Evolutionary conservation across 2,329 filamentous ascomycete genomes (phyloP), one percentile per base, ranked within the genome.

Genomic region (Nothophoma quercina): DNA sequence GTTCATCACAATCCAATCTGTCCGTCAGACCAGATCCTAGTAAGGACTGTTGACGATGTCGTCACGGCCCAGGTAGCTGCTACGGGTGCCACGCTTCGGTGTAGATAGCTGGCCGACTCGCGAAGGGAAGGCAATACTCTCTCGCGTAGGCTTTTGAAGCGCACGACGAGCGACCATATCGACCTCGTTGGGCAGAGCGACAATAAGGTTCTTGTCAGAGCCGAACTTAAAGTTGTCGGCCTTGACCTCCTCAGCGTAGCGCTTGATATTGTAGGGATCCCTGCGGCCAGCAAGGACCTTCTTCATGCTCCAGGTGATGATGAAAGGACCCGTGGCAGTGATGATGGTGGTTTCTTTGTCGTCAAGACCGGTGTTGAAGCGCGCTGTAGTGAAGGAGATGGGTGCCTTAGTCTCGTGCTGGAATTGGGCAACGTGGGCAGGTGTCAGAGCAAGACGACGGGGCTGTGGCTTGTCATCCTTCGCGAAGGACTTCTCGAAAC

Each of bases 211-310:
- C 84, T 96, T 96, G 75, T 99, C 95, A 5, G 88, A 93, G 38
- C 93, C 93, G 69, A 92, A 99, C 68, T 95, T 92, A 86, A 99
- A 99, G 74, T 99, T 96, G 74, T 99, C 95, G 4, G 95, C 95
- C 81, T 96, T 97, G 70, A 99, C 92, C 59, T 96, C 89, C 68
- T 99, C 95, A 1, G 86, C 84, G 72, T 99, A 99, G 13, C 95
- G 88, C 82, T 98, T 97, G 82, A 99, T 98, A 64, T 88, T 90
- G 78, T 99, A 99, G 0, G 93, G 89, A 54, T 95, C 89, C 75
- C 93, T 95, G 60, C 84, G 84, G 44, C 90, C 91, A 18, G 82
- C 83, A 12, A 97, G 75, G 1, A 98, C 84, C 80, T 96, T 96
- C 83, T 92, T 95, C 74, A 99, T 75, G 71, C 87, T 93, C 95